Evolutionary conservation across 768 basidiomycete species (phyloP).

Genomic region (Cubamyces sp.): DNA sequence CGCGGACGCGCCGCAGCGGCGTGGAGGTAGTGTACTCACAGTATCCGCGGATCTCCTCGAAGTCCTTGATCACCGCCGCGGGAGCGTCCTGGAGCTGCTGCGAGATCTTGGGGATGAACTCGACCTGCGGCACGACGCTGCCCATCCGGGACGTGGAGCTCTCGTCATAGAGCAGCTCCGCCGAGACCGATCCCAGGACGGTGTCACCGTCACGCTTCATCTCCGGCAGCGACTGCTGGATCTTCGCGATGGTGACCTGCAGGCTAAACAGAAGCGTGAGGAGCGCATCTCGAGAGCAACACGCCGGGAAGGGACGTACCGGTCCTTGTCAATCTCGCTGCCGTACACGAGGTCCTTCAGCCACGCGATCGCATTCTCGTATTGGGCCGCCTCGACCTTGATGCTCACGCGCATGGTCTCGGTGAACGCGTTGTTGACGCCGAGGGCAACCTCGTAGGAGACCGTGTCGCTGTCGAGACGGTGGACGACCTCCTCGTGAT

Average conservation of each 20-base stretch:
- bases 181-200: conserved; percentile 74
- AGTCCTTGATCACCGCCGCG: conserved; percentile 67
- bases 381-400: conserved; percentile 82
- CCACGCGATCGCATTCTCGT: conserved; percentile 86
- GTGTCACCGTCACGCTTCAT: conserved; percentile 87
- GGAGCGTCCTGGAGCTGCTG: conserved; percentile 75
- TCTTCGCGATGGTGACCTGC: conserved; percentile 83
- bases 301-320: conserved; percentile 45
- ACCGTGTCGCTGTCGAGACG: conserved; percentile 91
- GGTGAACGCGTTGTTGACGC: conserved; percentile 62
- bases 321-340: conserved; percentile 75
- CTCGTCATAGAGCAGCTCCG: conserved; percentile 66
- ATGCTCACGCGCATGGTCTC: conserved; percentile 78
- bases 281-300: background rate
- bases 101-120: conserved; percentile 77
- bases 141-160: conserved; percentile 70
- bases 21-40: conserved; percentile 55
- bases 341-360: conserved; percentile 79
- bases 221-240: conserved; percentile 88
- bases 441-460: conserved; percentile 75
- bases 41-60: conserved; percentile 71
- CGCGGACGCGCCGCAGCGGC: no score
- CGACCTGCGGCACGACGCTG: conserved; percentile 71
- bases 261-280: conserved; percentile 50
- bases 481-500: conserved; percentile 90